Evolutionary conservation across 805 yeast genomes (phyloP).

Genomic region (Candida incommunis): DNA sequence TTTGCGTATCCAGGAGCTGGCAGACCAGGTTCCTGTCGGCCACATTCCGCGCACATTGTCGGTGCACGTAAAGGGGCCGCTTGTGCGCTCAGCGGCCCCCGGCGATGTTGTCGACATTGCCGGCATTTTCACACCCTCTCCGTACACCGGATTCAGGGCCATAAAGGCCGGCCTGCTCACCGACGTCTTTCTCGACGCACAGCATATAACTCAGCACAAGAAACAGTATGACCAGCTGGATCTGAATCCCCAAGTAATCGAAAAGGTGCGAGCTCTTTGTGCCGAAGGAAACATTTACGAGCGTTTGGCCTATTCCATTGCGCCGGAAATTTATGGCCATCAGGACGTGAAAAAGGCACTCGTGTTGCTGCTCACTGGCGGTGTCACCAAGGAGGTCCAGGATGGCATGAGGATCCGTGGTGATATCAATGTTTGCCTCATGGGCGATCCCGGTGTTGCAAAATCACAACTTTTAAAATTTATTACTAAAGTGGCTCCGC

Average conservation of each 20-base stretch:
- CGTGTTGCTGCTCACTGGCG: slow-evolving; percentile 75
- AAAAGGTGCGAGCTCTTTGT: slow-evolving; percentile 40
- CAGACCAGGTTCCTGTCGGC: slow-evolving; percentile 95
- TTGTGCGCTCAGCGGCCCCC: slow-evolving; percentile 77
- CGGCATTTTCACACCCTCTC: slow-evolving; percentile 86
- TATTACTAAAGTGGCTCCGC: slow-evolving; percentile 82
- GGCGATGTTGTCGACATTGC: slow-evolving; percentile 92
- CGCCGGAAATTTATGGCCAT: slow-evolving; percentile 96
- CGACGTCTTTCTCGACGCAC: slow-evolving; percentile 86
- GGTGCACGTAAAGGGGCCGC: slow-evolving; percentile 81
- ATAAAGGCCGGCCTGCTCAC: slow-evolving; percentile 85
- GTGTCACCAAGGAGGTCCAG: slow-evolving; percentile 86
- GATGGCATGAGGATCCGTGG: slow-evolving; percentile 98
- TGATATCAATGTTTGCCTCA: slow-evolving; percentile 84
- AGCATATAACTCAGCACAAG: slow-evolving; percentile 74
- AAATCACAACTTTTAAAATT: slow-evolving; percentile 90
- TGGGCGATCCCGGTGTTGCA: slow-evolving; percentile 99
- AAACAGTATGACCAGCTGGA: slow-evolving; percentile 62
- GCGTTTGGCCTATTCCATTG: slow-evolving; percentile 73
- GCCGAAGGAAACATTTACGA: slow-evolving; percentile 61
- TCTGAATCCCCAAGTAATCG: slow-evolving; percentile 40
- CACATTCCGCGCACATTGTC: slow-evolving; percentile 85
- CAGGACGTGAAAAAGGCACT: slow-evolving; percentile 86
- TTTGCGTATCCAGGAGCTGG: slow-evolving; percentile 83
- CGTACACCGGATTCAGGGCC: slow-evolving; percentile 92